Evolutionary conservation across 306 rosid species (phyloP).

Genomic region (Acacia confusa): DNA sequence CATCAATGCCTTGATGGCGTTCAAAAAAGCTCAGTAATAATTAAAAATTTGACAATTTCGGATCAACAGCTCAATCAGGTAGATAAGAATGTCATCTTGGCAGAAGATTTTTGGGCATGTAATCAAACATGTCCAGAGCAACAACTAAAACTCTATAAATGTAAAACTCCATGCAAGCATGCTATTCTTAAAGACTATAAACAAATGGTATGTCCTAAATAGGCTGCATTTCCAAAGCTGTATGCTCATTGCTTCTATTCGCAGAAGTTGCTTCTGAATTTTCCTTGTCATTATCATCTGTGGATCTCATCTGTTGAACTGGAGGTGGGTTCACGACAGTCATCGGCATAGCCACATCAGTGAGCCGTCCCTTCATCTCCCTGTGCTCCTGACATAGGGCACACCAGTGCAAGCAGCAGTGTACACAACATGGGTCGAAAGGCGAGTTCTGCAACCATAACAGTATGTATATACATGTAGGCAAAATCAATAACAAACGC

Average conservation of each 20-base stretch:
- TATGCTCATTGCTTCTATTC: slow-evolving; percentile 50
- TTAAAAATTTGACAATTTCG: background rate
- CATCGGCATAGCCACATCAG: slow-evolving; percentile 68
- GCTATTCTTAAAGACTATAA: slow-evolving; percentile 13
- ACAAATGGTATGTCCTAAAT: slow-evolving; percentile 38
- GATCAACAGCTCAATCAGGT: background rate
- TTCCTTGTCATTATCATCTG: slow-evolving; percentile 44
- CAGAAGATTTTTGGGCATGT: background rate
- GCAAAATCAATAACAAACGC: background rate
- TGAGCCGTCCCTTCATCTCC: slow-evolving; percentile 86
- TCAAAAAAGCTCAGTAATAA: background rate
- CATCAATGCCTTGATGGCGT: background rate
- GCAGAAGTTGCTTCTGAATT: slow-evolving; percentile 53
- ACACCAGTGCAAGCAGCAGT: slow-evolving; percentile 95
- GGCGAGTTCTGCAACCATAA: slow-evolving; percentile 71
- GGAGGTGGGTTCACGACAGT: slow-evolving; percentile 86
- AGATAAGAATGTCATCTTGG: background rate
- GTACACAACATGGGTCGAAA: slow-evolving; percentile 87
- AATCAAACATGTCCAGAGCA: slow-evolving; percentile 12
- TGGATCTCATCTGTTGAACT: slow-evolving; percentile 74
- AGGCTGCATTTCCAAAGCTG: slow-evolving; percentile 83
- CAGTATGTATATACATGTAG: background rate
- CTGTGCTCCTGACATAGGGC: slow-evolving; percentile 98
- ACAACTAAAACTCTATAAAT: slow-evolving; percentile 11
- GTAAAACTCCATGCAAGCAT: slow-evolving; percentile 21